A percentile compares a stretch with the other conserved stretches of the same genome.
These are phyloP conservation scores for Kluyveromyces wickerhamii DNA, from an alignment of 805 yeast genomes.

Conservation along the genomic window DNA sequence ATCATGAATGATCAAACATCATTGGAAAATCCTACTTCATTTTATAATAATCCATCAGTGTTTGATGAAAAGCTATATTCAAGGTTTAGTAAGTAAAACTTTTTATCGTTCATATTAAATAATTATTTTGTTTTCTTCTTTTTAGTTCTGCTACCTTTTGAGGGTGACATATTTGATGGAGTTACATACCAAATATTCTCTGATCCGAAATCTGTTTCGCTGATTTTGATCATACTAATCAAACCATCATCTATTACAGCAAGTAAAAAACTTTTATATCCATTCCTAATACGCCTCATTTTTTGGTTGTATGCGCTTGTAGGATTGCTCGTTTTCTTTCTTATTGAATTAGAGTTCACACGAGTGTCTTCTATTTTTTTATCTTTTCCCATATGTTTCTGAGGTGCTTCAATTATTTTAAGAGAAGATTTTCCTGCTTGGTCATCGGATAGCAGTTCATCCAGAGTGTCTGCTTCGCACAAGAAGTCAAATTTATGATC, in stretches of 20 bases:
- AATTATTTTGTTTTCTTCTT: neutral
- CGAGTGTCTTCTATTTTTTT: conserved; percentile 4
- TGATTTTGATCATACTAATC: conserved; percentile 51
- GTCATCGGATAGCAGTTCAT: no score
- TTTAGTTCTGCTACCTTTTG: neutral
- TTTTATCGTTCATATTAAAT: neutral
- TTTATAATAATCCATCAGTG: conserved; percentile 44
- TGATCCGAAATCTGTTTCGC: conserved; percentile 41
- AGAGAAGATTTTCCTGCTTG: no score
- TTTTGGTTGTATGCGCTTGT: conserved; percentile 26
- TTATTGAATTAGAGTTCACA: conserved; percentile 5
- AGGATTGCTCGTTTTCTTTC: conserved; percentile 10
- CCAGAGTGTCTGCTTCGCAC: conserved; percentile 15
- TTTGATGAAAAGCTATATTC: conserved; percentile 43
- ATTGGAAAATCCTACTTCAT: conserved; percentile 30
- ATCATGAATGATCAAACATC: conserved; percentile 6
- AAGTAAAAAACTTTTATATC: conserved; percentile 43
- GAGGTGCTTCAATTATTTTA: conserved; percentile 4
- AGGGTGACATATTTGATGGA: neutral
- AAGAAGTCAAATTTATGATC: conserved; percentile 29
- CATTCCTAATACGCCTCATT: conserved; percentile 39
- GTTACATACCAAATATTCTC: conserved; percentile 30
- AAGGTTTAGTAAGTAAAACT: conserved; percentile 18
- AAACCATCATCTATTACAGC: conserved; percentile 74
- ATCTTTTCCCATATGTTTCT: neutral